These are phyloP conservation scores for Claviceps paspali DNA, from an alignment of 2,329 filamentous ascomycete species.

Conservation along the genomic window DNA sequence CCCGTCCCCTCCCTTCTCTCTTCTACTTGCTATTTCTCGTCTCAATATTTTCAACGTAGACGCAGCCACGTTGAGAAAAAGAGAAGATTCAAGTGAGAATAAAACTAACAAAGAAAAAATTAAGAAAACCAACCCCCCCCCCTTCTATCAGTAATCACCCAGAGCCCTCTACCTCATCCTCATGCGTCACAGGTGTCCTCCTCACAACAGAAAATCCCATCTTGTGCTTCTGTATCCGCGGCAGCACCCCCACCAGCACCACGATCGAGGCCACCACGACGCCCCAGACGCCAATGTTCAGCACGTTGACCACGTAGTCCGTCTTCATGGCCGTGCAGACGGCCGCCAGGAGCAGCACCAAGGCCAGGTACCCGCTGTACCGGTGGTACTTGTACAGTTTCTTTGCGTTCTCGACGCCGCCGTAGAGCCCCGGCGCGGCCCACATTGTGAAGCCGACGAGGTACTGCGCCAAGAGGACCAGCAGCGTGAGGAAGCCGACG, in stretches of 20 bases:
- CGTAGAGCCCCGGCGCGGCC: conserved; percentile 58
- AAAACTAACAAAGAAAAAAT: too few species aligned
- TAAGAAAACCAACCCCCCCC: too few species aligned
- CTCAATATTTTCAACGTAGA: too few species aligned
- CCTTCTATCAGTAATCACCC: too few species aligned
- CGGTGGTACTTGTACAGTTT: conserved; percentile 83
- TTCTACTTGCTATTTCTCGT: too few species aligned
- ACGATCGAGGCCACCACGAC: conserved; percentile 51
- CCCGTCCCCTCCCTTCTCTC: too few species aligned
- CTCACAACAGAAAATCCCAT: conserved; percentile 1
- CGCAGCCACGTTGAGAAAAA: too few species aligned
- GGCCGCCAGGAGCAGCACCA: conserved; percentile 58
- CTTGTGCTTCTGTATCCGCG: conserved; percentile 71
- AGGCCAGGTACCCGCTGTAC: conserved; percentile 55
- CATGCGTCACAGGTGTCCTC: not conserved
- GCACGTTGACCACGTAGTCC: conserved; percentile 50
- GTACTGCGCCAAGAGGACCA: conserved; percentile 57
- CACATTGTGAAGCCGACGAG: conserved; percentile 72
- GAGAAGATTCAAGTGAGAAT: too few species aligned
- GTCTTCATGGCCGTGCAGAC: conserved; percentile 64
- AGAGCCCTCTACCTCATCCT: too few species aligned
- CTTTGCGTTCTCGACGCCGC: conserved; percentile 66
- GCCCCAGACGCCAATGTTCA: conserved; percentile 65
- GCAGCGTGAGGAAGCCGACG: conserved; percentile 63
- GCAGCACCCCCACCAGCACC: conserved; percentile 54